Conservation (phyloP, 2,329 filamentous ascomycete genomes). For the Claviceps citrina region DNA sequence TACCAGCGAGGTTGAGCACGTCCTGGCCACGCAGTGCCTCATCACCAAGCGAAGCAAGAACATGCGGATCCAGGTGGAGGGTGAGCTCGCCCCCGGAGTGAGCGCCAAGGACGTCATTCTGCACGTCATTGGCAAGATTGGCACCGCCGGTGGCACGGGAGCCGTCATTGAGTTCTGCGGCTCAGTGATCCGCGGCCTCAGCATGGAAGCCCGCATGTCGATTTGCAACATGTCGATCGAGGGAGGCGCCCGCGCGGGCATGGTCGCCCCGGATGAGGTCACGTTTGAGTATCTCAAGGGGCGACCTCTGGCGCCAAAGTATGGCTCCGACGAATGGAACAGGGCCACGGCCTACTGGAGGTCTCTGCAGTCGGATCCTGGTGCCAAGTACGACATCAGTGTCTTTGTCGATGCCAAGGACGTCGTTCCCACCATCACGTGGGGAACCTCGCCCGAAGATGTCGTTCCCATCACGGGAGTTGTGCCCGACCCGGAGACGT, state of each 20-base stretch:
- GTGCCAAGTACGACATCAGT: slow-evolving; percentile 77
- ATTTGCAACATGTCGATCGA: slow-evolving; percentile 99
- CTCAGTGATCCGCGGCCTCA: slow-evolving; percentile 74
- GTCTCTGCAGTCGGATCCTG: slow-evolving; percentile 69
- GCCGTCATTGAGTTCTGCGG: slow-evolving; percentile 96
- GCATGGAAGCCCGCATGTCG: slow-evolving; percentile 96
- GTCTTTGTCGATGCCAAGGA: slow-evolving; percentile 85
- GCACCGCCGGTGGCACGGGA: slow-evolving; percentile 87
- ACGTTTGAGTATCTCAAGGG: slow-evolving; percentile 95
- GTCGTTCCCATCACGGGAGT: slow-evolving; percentile 83
- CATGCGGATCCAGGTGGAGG: slow-evolving; percentile 93
- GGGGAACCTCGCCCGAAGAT: slow-evolving; percentile 94
- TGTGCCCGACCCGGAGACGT: slow-evolving; percentile 84
- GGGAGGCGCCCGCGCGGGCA: slow-evolving; percentile 83
- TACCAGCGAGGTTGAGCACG: slow-evolving; percentile 96
- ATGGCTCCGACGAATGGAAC: slow-evolving; percentile 76
- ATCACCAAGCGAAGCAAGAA: slow-evolving; percentile 95
- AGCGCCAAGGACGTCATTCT: slow-evolving; percentile 93
- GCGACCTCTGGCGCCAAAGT: slow-evolving; percentile 72
- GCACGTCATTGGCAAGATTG: slow-evolving; percentile 82
- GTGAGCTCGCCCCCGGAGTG: slow-evolving; percentile 75
- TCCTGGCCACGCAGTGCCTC: slow-evolving; percentile 87
- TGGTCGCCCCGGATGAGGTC: slow-evolving; percentile 87
- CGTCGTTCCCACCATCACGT: slow-evolving; percentile 83
- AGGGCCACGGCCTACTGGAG: slow-evolving; percentile 80